Conservation (phyloP, 164 flowering plant species). For the Magnolia sinica region DNA sequence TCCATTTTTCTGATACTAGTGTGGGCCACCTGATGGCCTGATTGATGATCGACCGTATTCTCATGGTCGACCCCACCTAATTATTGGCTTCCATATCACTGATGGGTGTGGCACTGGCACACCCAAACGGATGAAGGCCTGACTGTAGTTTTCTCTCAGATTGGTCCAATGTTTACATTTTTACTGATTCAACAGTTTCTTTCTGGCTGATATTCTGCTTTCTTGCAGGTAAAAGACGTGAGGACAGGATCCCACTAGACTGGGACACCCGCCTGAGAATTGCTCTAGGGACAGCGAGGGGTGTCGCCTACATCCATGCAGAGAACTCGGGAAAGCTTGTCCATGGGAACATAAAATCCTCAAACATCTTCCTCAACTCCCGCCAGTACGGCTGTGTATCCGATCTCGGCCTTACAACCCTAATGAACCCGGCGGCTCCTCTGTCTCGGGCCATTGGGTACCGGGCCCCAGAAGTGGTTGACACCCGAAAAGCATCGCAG, state of each 20-base stretch:
- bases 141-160: neutral
- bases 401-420: slow-evolving; percentile 61
- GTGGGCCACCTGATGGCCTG: too few relatives aligned
- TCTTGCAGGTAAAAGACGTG: slow-evolving; percentile 45
- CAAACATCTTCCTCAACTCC: slow-evolving; percentile 79
- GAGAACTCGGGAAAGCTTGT: slow-evolving; percentile 36
- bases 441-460: slow-evolving; percentile 50
- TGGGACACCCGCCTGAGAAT: slow-evolving; percentile 68
- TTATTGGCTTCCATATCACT: too few relatives aligned
- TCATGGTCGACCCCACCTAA: too few relatives aligned
- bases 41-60: too few relatives aligned
- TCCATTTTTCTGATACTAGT: too few relatives aligned
- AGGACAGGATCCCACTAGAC: slow-evolving; percentile 51
- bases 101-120: too few relatives aligned
- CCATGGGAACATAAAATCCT: slow-evolving; percentile 79
- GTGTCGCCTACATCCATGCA: slow-evolving; percentile 57
- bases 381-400: slow-evolving; percentile 64
- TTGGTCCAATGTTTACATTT: too few relatives aligned
- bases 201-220: slow-evolving; percentile 13
- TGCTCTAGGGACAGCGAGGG: slow-evolving; percentile 53
- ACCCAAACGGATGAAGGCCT: neutral
- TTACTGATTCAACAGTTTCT: too few relatives aligned
- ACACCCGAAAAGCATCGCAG: slow-evolving; percentile 57
- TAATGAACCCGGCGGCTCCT: slow-evolving; percentile 53
- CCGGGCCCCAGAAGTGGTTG: slow-evolving; percentile 82